These are phyloP conservation scores for Torulaspora quercuum DNA, from an alignment of 805 yeast species.

Conservation along the genomic window DNA sequence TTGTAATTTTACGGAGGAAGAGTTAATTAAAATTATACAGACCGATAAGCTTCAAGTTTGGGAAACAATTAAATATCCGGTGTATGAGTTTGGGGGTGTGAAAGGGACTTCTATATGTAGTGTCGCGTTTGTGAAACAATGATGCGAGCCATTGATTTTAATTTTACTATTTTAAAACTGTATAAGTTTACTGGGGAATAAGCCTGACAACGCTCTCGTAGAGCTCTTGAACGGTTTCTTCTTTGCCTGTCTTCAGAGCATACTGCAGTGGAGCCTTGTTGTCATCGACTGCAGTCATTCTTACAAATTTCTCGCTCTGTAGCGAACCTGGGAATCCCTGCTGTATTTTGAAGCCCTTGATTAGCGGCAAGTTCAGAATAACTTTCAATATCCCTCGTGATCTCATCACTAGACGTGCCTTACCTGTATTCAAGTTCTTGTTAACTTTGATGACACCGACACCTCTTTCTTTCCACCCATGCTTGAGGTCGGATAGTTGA, in stretches of 20 bases:
- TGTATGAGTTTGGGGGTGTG: constrained; percentile 83
- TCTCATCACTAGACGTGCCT: constrained; percentile 81
- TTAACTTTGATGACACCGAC: constrained; percentile 84
- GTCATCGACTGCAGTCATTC: constrained; percentile 66
- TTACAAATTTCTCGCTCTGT: constrained; percentile 75
- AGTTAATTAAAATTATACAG: constrained; percentile 54
- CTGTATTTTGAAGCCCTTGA: constrained; percentile 55
- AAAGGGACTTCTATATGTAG: constrained; percentile 87
- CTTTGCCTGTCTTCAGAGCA: constrained; percentile 68
- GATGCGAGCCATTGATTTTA: constrained; percentile 12
- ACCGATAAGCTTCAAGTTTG: constrained; percentile 51
- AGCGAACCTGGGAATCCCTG: constrained; percentile 86
- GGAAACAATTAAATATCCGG: constrained; percentile 71
- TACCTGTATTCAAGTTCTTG: constrained; percentile 37
- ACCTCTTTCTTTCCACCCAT: constrained; percentile 97
- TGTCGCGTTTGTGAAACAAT: constrained; percentile 61
- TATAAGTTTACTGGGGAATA: constrained; percentile 18
- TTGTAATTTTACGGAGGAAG: constrained; percentile 87
- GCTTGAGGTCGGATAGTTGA: constrained; percentile 58
- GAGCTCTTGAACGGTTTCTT: constrained; percentile 56
- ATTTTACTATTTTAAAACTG: constrained; percentile 8
- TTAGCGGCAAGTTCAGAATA: constrained; percentile 69
- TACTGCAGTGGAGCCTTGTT: constrained; percentile 72
- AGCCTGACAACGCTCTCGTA: constrained; percentile 38
- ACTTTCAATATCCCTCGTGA: constrained; percentile 82